These are phyloP conservation scores for Monilinia laxa DNA, from an alignment of 2,329 filamentous ascomycete species.

Conservation along the genomic window DNA sequence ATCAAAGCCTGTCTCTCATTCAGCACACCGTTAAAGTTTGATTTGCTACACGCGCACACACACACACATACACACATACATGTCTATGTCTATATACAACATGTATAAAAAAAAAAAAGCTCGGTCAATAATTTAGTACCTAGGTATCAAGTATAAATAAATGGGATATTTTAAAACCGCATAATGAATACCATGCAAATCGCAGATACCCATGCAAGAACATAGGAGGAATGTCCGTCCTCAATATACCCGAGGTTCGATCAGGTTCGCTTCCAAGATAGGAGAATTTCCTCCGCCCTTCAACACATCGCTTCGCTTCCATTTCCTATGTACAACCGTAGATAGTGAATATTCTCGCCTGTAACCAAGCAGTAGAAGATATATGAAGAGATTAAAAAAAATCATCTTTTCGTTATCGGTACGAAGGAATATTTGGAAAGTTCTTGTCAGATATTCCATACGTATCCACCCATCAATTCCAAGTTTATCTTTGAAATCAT, in stretches of 20 bases:
- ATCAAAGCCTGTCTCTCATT: too few relatives aligned
- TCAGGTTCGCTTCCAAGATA: neutral
- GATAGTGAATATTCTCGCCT: conserved; percentile 5
- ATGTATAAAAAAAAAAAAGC: too few relatives aligned
- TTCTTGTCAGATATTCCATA: neutral
- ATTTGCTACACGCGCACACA: too few relatives aligned
- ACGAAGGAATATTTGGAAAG: neutral
- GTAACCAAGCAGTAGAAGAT: neutral
- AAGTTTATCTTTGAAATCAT: conserved; percentile 19
- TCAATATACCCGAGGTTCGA: neutral
- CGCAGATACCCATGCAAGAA: neutral
- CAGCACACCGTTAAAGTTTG: too few relatives aligned
- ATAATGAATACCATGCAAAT: neutral
- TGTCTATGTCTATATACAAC: too few relatives aligned
- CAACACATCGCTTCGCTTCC: neutral
- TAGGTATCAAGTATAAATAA: too few relatives aligned
- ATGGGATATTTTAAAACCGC: neutral
- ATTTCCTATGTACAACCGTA: conserved; percentile 15
- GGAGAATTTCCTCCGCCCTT: neutral
- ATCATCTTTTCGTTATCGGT: conserved; percentile 7
- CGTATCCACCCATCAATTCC: conserved; percentile 6
- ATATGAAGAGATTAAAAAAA: neutral
- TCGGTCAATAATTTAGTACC: too few relatives aligned
- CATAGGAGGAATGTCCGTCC: too few relatives aligned
- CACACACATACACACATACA: too few relatives aligned